A percentile compares a stretch with the other conserved stretches of the same genome.
phyloP scores from a whole-genome alignment of 1,284 basidiomycete species.

The Phaffia rhodozyma region DNA sequence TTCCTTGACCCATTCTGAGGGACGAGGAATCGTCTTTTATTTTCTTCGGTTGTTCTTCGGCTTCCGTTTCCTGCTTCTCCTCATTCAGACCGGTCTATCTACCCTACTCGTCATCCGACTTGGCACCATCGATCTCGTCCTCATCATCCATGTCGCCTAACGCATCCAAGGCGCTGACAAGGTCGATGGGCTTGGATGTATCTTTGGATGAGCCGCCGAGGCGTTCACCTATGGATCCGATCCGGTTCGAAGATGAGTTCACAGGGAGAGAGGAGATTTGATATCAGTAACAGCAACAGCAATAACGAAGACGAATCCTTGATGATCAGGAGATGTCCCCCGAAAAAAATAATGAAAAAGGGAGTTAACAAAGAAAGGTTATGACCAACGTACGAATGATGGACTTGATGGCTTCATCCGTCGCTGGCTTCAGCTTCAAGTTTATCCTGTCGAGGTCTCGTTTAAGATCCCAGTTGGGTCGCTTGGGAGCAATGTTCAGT shows the following conservation, averaged over 20 bases:
- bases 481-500: conserved; percentile 91
- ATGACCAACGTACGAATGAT: conserved; percentile 59
- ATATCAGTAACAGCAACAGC: background rate
- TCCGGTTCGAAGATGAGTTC: background rate
- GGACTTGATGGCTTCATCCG: conserved; percentile 81
- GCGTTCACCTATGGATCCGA: background rate
- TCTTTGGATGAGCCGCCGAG: conserved; percentile 8
- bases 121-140: background rate
- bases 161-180: conserved; percentile 14
- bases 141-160: conserved; percentile 9
- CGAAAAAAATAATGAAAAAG: background rate
- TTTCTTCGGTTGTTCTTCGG: too few species aligned
- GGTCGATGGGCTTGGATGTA: conserved; percentile 3
- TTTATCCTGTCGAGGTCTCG: conserved; percentile 85
- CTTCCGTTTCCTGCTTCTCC: too few species aligned
- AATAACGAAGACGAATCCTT: background rate
- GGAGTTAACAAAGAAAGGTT: conserved; percentile 17
- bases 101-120: background rate
- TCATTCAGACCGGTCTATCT: background rate
- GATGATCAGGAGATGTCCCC: background rate
- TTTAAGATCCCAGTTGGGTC: conserved; percentile 94
- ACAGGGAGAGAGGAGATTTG: background rate
- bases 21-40: too few species aligned
- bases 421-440: conserved; percentile 73
- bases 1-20: too few species aligned